These are phyloP conservation scores for Dittrichia graveolens DNA, from an alignment of 129 eudicot genomes.

Conservation along the genomic window DNA sequence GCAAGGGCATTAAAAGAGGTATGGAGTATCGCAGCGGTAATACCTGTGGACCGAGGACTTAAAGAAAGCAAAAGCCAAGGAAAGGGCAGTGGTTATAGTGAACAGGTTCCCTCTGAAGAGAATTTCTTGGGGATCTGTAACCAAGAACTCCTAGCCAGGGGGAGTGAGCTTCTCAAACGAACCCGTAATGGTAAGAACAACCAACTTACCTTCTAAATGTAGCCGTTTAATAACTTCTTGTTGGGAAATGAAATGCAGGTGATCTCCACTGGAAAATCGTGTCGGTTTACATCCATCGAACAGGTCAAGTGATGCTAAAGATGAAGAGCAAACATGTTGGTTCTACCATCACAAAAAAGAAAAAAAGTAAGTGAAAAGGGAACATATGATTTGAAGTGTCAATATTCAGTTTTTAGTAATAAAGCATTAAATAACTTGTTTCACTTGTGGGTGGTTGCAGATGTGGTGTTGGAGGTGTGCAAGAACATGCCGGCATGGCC, in stretches of 20 bases:
- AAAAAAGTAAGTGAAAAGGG: conserved; percentile 60
- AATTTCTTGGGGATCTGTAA: conserved; percentile 80
- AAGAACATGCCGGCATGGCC: conserved; percentile 95
- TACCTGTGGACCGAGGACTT: conserved; percentile 76
- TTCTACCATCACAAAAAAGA: conserved; percentile 88
- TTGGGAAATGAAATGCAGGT: conserved; percentile 46
- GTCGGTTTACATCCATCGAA: conserved; percentile 82
- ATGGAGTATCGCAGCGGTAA: conserved; percentile 89
- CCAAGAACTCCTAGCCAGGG: conserved; percentile 87
- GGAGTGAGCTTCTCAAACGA: conserved; percentile 89
- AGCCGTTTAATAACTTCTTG: not conserved
- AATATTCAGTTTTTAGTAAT: too few relatives aligned
- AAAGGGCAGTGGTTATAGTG: conserved; percentile 37
- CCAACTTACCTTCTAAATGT: not conserved
- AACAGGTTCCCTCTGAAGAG: conserved; percentile 63
- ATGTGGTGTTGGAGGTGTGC: conserved; percentile 85
- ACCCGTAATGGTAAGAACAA: conserved; percentile 73
- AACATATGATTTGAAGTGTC: not conserved
- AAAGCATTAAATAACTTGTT: not conserved
- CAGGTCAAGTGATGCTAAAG: conserved; percentile 91
- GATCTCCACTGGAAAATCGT: conserved; percentile 97
- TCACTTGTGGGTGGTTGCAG: conserved; percentile 38
- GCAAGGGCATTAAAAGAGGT: conserved; percentile 93
- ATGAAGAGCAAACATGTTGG: conserved; percentile 97
- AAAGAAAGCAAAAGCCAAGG: conserved; percentile 50